phyloP scores from a whole-genome alignment of 257 asterid genomes.

The Voacanga thouarsii region DNA sequence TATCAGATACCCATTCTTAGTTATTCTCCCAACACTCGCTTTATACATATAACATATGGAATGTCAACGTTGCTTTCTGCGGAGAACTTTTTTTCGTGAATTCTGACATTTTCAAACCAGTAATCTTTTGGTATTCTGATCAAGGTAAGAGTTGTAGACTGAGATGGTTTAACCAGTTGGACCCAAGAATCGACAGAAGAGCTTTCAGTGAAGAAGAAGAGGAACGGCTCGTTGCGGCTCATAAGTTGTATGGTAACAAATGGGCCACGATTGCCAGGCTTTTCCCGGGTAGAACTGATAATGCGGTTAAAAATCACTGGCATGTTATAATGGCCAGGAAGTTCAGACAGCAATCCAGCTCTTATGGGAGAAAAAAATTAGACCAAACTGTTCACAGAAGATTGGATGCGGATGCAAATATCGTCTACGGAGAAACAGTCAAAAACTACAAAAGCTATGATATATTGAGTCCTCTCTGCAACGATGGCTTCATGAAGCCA shows the following conservation, averaged over 20 bases:
- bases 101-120: not conserved
- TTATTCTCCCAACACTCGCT: too few relatives aligned
- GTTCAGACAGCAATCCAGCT: not conserved
- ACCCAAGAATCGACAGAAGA: not conserved
- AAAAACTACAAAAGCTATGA: not conserved
- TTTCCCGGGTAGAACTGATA: slow-evolving; percentile 6
- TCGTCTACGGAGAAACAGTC: not conserved
- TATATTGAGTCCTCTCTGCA: not conserved
- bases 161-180: slow-evolving; percentile 11
- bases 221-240: not conserved
- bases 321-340: slow-evolving; percentile 11
- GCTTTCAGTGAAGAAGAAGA: slow-evolving; percentile 9
- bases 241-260: slow-evolving; percentile 1
- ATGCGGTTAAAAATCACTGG: slow-evolving; percentile 10
- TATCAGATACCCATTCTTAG: too few relatives aligned
- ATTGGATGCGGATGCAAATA: not conserved
- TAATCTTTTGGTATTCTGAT: not conserved
- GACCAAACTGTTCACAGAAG: not conserved
- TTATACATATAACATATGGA: too few relatives aligned
- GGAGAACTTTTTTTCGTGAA: too few relatives aligned
- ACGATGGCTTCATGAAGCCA: not conserved
- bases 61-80: too few relatives aligned
- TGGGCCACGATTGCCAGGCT: slow-evolving; percentile 9
- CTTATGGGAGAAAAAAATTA: not conserved
- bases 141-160: slow-evolving; percentile 6